Percentiles rank a stretch among this genome's conserved stretches.
phyloP scores from a whole-genome alignment of 345 rosid genomes.

The Arabis alpina region DNA sequence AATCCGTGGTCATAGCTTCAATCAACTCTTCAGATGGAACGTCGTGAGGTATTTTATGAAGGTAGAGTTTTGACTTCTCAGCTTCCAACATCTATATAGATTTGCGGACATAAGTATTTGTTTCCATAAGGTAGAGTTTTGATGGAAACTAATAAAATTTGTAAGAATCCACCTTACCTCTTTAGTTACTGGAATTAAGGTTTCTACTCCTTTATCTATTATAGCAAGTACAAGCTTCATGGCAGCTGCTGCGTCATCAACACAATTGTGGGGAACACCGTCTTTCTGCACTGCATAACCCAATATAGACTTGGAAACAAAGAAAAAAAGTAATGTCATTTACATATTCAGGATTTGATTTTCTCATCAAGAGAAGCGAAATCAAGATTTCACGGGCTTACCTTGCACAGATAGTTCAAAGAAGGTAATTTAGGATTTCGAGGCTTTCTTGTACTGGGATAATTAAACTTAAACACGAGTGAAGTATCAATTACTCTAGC shows the following conservation, averaged over 20 bases:
- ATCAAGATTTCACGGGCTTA: constrained; percentile 26
- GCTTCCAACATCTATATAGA: constrained; percentile 47
- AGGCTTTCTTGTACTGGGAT: constrained; percentile 40
- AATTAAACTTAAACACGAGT: constrained; percentile 56
- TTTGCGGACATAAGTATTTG: constrained; percentile 18
- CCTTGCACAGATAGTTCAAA: constrained; percentile 72
- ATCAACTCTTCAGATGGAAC: constrained; percentile 52
- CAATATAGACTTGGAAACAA: constrained; percentile 54
- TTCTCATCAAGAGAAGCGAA: not conserved
- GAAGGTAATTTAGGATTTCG: constrained; percentile 51
- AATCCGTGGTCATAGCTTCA: constrained; percentile 50
- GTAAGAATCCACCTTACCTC: constrained; percentile 45
- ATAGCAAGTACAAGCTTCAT: constrained; percentile 77
- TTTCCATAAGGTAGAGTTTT: not conserved
- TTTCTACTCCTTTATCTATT: constrained; percentile 53
- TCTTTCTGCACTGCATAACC: constrained; percentile 64
- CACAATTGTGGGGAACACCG: constrained; percentile 70
- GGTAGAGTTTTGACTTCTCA: constrained; percentile 60
- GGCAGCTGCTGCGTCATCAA: constrained; percentile 78
- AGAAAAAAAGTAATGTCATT: not conserved
- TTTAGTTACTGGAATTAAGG: constrained; percentile 42
- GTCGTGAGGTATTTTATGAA: constrained; percentile 63
- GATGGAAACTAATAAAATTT: not conserved
- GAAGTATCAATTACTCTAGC: constrained; percentile 79
- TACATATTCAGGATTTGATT: not conserved